Base-by-base conservation (phyloP, 2,329 filamentous ascomycete species). In the Mollisia scopiformis region DNA sequence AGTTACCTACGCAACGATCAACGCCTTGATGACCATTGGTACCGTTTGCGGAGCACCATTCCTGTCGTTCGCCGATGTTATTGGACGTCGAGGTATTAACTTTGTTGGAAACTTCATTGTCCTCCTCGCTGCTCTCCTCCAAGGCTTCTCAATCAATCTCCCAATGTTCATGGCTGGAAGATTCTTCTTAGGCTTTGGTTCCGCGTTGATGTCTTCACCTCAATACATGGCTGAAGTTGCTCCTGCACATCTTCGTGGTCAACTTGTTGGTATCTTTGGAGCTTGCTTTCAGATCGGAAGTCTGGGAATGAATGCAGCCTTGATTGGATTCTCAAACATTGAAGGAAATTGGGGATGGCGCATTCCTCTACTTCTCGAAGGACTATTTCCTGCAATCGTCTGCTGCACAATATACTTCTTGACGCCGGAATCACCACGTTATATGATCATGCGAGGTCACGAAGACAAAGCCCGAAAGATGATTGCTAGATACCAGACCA, bases 1-100 rank as follows among this genome's bases (percentile, higher is more conserved):
- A 10, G 66, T 72, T 16, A 77, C 59, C 5, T 65, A 65, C 49
- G 68, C 47, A 8, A 75, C 78, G 2, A 75, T 82, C 55, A 81
- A 80, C 57, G 78, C 79, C 1, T 69, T 81, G 37, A 81, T 81
- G 79, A 77, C 74, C 11, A 78, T 81, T 39, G 79, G 79, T 25
- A 77, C 71, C 6, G 76, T 82, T 51, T 74, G 75, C 57, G 81
- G 82, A 19, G 78, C 82, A 3, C 81, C 80, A 0, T 80, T 84
- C 51, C 75, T 82, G 55, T 75, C 77, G 6, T 74, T 83, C 7
- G 78, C 80, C 62, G 82, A 84, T 69, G 75, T 81, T 7, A 78
- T 83, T 64, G 81, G 82, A 47, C 78, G 81, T 57, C 79, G 82
- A 61, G 80, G 79, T 6, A 74, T 80, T 68, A 80, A 79, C 62